phyloP scores from a whole-genome alignment of 352 stramenopile genomes.

The Phytophthora meadii region DNA sequence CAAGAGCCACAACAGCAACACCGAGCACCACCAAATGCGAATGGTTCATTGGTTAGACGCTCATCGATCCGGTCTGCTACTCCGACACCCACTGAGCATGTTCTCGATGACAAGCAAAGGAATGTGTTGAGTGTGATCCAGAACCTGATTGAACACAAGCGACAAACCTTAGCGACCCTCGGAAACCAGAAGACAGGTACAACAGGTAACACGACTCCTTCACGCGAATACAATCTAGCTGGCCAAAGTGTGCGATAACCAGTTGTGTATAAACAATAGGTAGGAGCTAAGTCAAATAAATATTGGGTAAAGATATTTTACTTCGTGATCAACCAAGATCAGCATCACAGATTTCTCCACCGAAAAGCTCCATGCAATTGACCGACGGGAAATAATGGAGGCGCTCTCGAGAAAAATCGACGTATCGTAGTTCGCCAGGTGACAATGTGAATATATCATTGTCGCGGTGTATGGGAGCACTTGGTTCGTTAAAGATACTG shows the following conservation, averaged over 20 bases:
- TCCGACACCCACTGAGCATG: conserved; percentile 3
- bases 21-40: conserved; percentile 6
- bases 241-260: conserved; percentile 31
- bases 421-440: conserved; percentile 54
- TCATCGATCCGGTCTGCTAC: conserved; percentile 8
- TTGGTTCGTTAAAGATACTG: conserved; percentile 45
- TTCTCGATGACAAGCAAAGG: conserved; percentile 64
- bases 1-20: conserved; percentile 30
- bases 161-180: conserved; percentile 67
- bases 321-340: conserved; percentile 42
- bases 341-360: conserved; percentile 60
- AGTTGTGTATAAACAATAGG: not conserved
- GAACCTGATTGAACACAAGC: conserved; percentile 83
- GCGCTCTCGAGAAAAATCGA: conserved; percentile 55
- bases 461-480: conserved; percentile 4
- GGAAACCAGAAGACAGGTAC: conserved; percentile 28
- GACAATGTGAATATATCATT: conserved; percentile 28
- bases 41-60: conserved; percentile 3
- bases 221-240: conserved; percentile 27
- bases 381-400: conserved; percentile 81
- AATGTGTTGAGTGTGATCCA: conserved; percentile 80
- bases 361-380: conserved; percentile 83
- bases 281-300: conserved; percentile 32
- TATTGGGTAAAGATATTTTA: conserved; percentile 30
- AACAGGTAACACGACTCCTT: conserved; percentile 12